Evolutionary conservation across 768 basidiomycete genomes (phyloP).

Genomic region (Phanerochaete sordida): DNA sequence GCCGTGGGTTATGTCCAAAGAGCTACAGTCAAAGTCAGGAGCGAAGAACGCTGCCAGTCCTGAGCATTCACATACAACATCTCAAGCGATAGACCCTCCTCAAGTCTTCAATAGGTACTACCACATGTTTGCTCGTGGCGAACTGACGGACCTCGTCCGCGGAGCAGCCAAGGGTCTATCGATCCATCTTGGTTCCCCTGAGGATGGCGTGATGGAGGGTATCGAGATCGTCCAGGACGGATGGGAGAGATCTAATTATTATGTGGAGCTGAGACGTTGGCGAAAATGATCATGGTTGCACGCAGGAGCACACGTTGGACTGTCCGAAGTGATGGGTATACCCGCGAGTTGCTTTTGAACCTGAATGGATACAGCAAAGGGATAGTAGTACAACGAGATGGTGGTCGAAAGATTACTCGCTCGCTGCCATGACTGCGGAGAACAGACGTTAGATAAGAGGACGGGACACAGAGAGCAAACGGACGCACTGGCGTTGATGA

Average conservation of each 20-base stretch:
- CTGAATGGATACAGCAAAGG: conserved; percentile 22
- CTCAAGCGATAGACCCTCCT: conserved; percentile 19
- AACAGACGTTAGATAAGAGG: conserved; percentile 7
- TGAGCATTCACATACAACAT: no score
- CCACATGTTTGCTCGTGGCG: conserved; percentile 88
- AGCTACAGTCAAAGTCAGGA: conserved; percentile 19
- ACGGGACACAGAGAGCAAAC: neutral
- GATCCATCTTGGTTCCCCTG: conserved; percentile 43
- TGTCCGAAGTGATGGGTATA: conserved; percentile 2
- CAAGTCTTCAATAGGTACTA: conserved; percentile 87
- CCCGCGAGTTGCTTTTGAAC: conserved; percentile 12
- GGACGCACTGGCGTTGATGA: conserved; percentile 94
- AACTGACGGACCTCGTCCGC: conserved; percentile 59
- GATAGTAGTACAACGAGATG: conserved; percentile 20
- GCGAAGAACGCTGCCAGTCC: no score
- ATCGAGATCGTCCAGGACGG: conserved; percentile 69
- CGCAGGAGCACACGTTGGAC: neutral
- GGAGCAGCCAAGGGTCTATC: conserved; percentile 61
- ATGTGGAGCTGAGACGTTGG: conserved; percentile 75
- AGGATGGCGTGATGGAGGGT: conserved; percentile 32
- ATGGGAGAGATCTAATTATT: conserved; percentile 90
- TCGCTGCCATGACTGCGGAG: conserved; percentile 82
- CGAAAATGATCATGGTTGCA: neutral
- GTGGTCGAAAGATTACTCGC: conserved; percentile 59
- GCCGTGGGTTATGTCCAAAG: conserved; percentile 66